Conservation (phyloP, 2,329 filamentous ascomycete species). For the Colletotrichum sojae region DNA sequence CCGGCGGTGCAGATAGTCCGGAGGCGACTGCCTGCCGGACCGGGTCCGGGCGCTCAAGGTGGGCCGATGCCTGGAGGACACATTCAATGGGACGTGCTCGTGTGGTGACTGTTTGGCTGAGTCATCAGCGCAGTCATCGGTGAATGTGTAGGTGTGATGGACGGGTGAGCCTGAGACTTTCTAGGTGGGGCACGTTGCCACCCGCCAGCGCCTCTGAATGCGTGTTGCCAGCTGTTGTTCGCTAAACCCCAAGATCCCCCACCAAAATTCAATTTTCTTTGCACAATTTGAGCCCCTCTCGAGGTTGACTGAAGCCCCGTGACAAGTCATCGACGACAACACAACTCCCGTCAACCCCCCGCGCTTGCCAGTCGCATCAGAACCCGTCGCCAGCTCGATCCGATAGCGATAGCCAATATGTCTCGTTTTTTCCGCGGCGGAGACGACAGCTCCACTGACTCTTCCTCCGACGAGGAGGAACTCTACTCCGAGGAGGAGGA, state of each 20-base stretch:
- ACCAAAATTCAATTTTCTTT: constrained; percentile 39
- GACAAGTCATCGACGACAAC: constrained; percentile 40
- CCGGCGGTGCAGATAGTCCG: constrained; percentile 21
- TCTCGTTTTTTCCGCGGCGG: constrained; percentile 98
- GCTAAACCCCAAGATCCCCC: constrained; percentile 40
- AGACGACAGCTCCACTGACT: constrained; percentile 94
- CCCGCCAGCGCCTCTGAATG: not conserved
- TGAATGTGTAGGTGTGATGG: constrained; percentile 1
- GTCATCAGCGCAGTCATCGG: constrained; percentile 1
- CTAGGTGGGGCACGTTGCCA: constrained; percentile 21
- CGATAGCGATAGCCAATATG: constrained; percentile 68
- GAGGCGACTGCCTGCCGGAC: not conserved
- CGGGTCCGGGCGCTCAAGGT: too few species aligned
- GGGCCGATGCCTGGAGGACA: too few species aligned
- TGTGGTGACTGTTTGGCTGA: not conserved
- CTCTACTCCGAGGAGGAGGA: constrained; percentile 87
- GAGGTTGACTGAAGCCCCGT: constrained; percentile 33
- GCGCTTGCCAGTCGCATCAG: constrained; percentile 38
- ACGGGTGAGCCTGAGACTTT: constrained; percentile 19
- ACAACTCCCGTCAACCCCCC: constrained; percentile 36
- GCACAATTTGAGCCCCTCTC: constrained; percentile 38
- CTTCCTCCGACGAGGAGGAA: constrained; percentile 96
- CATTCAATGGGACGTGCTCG: not conserved
- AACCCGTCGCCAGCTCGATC: constrained; percentile 32
- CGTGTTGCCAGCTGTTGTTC: constrained; percentile 33